Evolutionary conservation across 345 rosid genomes (phyloP), one percentile per base, ranked within the genome.

Genomic region (Eucalyptus dawsonii): DNA sequence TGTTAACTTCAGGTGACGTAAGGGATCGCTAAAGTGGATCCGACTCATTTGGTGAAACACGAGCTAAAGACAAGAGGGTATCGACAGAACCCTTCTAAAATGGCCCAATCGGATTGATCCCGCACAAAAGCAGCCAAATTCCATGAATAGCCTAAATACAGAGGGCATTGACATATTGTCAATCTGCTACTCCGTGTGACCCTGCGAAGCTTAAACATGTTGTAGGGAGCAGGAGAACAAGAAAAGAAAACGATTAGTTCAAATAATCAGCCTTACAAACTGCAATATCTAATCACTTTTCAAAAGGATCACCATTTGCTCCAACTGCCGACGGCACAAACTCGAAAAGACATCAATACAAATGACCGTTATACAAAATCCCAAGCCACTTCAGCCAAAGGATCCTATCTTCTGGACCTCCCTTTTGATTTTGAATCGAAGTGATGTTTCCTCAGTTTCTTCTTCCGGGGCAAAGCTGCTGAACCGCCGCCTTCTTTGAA

Each of bases 361-460:
- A 53, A n/a, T 16, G 29, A 76, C 47, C 44, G 85, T 76, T 9
- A 22, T 31, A 76, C 87, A n/a, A 22, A 42, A 19, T 6, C 80
- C 54, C 5, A 19, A 14, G 27, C 72, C 88, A n/a, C 65, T 51
- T 11, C 12, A 21, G 87, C 80, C 34, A 42, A 34, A 29, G 51
- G 14, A 27, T 87, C 89, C 94, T 90, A 95, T 93, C 93, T 94
- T 89, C 96, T 92, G 58, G 89, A 90, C 89, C 91, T 94, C 83
- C 93, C 96, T 94, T 88, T 95, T 27, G 92, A 88, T 91, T 95
- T 97, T 34, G 97, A 88, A 92, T 93, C 96, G 67, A 96, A 97
- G 87, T 95, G 99, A 92, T 95, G 98, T 81, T 95, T 80, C 93
- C 93, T 98, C 81, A 95, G 93, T 92, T 96, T 98, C 96, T 95